These are phyloP conservation scores for Clarkia xantiana DNA, from an alignment of 345 rosid species.

Conservation along the genomic window DNA sequence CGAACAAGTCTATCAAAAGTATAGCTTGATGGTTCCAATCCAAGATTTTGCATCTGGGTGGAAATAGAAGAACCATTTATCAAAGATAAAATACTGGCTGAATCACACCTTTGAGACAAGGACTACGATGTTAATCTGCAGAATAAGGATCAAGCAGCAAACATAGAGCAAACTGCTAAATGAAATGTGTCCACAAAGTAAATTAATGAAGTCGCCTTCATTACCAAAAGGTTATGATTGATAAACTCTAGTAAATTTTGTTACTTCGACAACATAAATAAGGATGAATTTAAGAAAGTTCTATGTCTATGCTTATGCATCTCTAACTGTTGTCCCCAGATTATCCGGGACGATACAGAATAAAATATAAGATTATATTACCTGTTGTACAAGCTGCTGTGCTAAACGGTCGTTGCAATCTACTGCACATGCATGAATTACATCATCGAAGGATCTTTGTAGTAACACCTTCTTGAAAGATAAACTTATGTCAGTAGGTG, in stretches of 20 bases:
- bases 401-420: conserved; percentile 42
- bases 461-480: conserved; percentile 21
- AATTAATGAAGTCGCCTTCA: no score
- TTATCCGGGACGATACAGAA: neutral
- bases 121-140: neutral
- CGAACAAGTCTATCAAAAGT: conserved; percentile 52
- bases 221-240: no score
- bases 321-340: neutral
- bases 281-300: no score
- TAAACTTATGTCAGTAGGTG: conserved; percentile 8
- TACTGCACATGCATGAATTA: conserved; percentile 53
- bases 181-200: no score
- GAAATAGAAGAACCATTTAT: conserved; percentile 9
- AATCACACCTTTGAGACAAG: neutral
- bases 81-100: neutral
- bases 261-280: no score
- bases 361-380: conserved; percentile 10
- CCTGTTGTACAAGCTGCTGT: conserved; percentile 64
- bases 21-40: conserved; percentile 46
- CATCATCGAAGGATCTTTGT: conserved; percentile 42
- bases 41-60: conserved; percentile 63
- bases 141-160: no score
- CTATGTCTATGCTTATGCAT: neutral
- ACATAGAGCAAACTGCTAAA: no score
- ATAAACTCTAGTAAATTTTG: no score